Base-by-base conservation (phyloP, 2,329 filamentous ascomycete genomes). In the Trichoderma semiorbis region DNA sequence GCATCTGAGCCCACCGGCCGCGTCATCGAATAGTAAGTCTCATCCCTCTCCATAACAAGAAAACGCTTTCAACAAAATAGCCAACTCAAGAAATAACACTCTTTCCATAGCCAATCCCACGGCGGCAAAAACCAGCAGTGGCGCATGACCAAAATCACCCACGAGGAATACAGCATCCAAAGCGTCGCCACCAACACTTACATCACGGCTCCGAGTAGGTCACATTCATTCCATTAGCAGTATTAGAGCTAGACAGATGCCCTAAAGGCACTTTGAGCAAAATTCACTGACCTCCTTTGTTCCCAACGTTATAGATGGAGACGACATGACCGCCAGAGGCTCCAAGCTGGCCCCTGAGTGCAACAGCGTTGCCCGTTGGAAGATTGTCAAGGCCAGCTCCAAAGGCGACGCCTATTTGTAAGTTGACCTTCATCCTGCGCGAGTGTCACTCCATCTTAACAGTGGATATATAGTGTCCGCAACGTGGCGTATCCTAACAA, bases 61-160 rank as follows among this genome's bases (percentile, higher is more conserved):
- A 24, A 36, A 3, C 2, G 21, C 10, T 7, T 21, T 16, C 24
- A n/a, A 28, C 34, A 7, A 12, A 12, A 32, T 7, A 3, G 7
- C 55, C 8, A 32, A 60, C 26, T 2, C 12, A 11, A 7, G 32
- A 18, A 3, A 18, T n/a, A 11, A 12, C 43, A 16, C 26, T 10
- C 36, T 43, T 5, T 34, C 8, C 16, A 50, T 24, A 70, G 67
- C 58, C 8, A 53, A 18, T 21, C 3, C 28, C 39, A 53, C 28
- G 57, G 58, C 26, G 58, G 58, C 26, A 28, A 50, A 18, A 70
- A 70, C 58, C 67, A 70, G 39, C 67, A 70, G 21, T 70, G 67
- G 67, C 39, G 32, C 28, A 4, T 70, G 7, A 5, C 11, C 30
- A 30, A n/a, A 16, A 18, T 70, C 58, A 34, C 16, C n/a, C 34